Evolutionary conservation across 2,329 filamentous ascomycete genomes (phyloP).

Genomic region (Microcyclospora tardicrescens): DNA sequence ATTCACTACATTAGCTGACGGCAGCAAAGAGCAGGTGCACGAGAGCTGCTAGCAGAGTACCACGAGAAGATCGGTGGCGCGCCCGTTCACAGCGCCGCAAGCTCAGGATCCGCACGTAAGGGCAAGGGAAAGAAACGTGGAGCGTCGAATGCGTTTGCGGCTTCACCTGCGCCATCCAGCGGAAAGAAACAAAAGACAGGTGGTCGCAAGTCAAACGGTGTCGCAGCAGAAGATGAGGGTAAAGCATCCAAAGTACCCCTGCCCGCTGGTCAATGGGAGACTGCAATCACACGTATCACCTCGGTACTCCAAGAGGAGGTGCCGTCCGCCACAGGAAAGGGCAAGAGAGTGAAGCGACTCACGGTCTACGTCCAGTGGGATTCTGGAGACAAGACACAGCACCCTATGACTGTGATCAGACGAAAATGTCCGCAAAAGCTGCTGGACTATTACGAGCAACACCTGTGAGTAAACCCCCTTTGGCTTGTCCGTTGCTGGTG

Average conservation of each 20-base stretch:
- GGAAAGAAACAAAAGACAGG: constrained; percentile 11
- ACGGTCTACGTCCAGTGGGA: constrained; percentile 49
- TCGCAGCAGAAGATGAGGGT: constrained; percentile 9
- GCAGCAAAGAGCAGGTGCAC: too few species aligned
- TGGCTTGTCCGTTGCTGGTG: too few species aligned
- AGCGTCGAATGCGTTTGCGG: constrained; percentile 9
- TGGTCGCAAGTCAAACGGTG: constrained; percentile 18
- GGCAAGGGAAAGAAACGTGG: constrained; percentile 9
- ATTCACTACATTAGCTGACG: too few species aligned
- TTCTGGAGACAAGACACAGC: constrained; percentile 57
- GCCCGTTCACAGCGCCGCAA: constrained; percentile 20
- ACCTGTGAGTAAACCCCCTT: constrained; percentile 22
- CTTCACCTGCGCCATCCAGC: constrained; percentile 15
- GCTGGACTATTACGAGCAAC: constrained; percentile 26
- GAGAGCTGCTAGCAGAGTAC: constrained; percentile 39
- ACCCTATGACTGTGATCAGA: constrained; percentile 55
- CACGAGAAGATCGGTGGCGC: constrained; percentile 50
- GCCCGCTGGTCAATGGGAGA: constrained; percentile 65
- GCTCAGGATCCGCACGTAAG: constrained; percentile 12
- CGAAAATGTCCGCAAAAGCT: constrained; percentile 62
- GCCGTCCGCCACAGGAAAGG: constrained; percentile 7
- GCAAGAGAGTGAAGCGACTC: constrained; percentile 6
- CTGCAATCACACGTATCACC: constrained; percentile 56
- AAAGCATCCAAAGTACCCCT: constrained; percentile 30
- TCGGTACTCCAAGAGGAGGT: constrained; percentile 51